Conservation (phyloP, 306 rosid genomes). For the Astragalus glycyphyllos region DNA sequence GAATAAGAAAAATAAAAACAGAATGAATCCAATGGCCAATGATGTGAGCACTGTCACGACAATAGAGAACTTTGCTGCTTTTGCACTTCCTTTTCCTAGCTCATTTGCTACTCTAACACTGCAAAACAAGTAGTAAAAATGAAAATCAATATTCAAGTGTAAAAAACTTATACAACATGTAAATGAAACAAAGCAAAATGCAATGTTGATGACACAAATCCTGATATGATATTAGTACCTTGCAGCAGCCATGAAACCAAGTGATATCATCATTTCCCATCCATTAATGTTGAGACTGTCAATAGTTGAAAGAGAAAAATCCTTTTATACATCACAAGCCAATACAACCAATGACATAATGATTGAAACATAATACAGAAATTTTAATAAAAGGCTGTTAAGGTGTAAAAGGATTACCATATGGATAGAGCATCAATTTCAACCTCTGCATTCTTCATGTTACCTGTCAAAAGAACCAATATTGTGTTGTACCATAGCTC, state of each 20-base stretch:
- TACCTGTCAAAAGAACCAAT: constrained; percentile 58
- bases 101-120: constrained; percentile 71
- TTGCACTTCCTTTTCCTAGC: constrained; percentile 64
- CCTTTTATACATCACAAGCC: background rate
- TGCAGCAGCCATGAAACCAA: constrained; percentile 58
- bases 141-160: background rate
- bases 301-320: constrained; percentile 1
- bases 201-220: background rate
- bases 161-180: background rate
- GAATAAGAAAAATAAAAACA: constrained; percentile 52
- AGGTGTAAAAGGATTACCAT: constrained; percentile 43
- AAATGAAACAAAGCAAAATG: background rate
- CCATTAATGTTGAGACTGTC: constrained; percentile 59
- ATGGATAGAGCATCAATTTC: constrained; percentile 63
- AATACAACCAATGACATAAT: constrained; percentile 10
- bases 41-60: constrained; percentile 54
- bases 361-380: background rate
- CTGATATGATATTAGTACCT: constrained; percentile 42
- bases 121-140: background rate
- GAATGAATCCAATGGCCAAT: constrained; percentile 42
- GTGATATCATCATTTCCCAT: constrained; percentile 61
- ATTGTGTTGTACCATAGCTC: constrained; percentile 66
- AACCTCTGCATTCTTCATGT: constrained; percentile 57
- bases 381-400: background rate
- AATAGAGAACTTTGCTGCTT: constrained; percentile 60